phyloP scores from a whole-genome alignment of 192 early-diverging fungal species.

The Allomyces macrogynus region DNA sequence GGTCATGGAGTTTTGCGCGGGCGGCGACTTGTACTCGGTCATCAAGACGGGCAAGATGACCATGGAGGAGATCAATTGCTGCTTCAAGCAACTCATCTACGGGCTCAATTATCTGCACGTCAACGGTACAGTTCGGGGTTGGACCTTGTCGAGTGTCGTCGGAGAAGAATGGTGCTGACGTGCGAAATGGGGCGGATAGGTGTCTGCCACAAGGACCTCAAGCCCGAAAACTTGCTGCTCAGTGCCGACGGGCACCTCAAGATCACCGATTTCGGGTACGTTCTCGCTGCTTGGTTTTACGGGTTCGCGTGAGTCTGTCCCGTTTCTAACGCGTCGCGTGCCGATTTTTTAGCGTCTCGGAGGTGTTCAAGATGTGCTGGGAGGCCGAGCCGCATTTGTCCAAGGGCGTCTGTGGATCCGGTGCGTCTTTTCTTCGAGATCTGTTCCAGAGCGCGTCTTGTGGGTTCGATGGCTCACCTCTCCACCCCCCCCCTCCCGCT shows the following conservation, averaged over 20 bases:
- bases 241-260: constrained; percentile 43
- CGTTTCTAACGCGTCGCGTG: too few relatives aligned
- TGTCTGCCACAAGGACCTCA: constrained; percentile 43
- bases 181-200: too few relatives aligned
- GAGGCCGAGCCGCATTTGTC: constrained; percentile 33
- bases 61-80: constrained; percentile 27
- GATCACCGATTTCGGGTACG: constrained; percentile 62
- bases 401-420: constrained; percentile 65
- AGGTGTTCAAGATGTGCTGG: constrained; percentile 60
- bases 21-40: constrained; percentile 53
- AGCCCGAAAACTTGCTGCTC: constrained; percentile 68
- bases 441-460: background rate
- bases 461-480: background rate
- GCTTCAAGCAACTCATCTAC: constrained; percentile 53
- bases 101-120: constrained; percentile 61
- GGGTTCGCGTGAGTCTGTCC: too few relatives aligned
- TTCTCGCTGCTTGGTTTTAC: too few relatives aligned
- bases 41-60: constrained; percentile 34
- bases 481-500: background rate
- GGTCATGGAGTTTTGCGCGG: constrained; percentile 71
- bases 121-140: constrained; percentile 8
- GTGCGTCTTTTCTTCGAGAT: background rate
- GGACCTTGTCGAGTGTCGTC: too few relatives aligned
- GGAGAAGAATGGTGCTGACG: too few relatives aligned
- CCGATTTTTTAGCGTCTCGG: constrained; percentile 17